Evolutionary conservation across 768 basidiomycete species (phyloP).

Genomic region (Amanita inopinata): DNA sequence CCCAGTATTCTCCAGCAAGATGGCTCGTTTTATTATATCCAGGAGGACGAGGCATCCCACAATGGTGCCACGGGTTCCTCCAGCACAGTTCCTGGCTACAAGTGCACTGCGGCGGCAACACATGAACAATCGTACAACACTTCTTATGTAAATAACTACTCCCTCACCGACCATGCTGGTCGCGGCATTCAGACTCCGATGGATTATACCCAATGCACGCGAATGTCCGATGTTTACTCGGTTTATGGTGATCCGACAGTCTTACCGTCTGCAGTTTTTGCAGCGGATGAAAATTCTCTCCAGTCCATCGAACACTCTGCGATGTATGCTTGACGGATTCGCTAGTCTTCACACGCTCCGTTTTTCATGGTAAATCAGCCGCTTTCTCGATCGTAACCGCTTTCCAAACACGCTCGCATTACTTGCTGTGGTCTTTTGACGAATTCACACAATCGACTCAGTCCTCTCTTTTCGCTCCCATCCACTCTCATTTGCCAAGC

Average conservation of each 20-base stretch:
- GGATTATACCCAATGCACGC: constrained; percentile 7
- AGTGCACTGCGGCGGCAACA: not conserved
- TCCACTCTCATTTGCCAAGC: no score
- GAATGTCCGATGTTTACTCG: constrained; percentile 1
- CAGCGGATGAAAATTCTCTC: not conserved
- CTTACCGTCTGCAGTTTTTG: not conserved
- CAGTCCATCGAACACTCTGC: not conserved
- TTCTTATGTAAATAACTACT: constrained; percentile 1
- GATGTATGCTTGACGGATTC: not conserved
- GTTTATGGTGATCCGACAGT: constrained; percentile 1
- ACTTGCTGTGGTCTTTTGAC: not conserved
- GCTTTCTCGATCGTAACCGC: not conserved
- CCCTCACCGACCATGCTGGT: not conserved
- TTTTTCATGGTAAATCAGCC: not conserved
- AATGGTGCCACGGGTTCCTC: not conserved
- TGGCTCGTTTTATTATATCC: not conserved
- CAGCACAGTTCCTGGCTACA: not conserved
- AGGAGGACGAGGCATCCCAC: not conserved
- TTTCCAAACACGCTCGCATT: not conserved
- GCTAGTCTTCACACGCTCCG: not conserved
- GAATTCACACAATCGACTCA: not conserved
- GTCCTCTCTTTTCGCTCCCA: not conserved
- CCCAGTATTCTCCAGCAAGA: not conserved
- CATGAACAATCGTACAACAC: constrained; percentile 1
- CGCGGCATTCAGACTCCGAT: constrained; percentile 5